Conservation (phyloP, 306 rosid genomes). For the Canavalia gladiata region DNA sequence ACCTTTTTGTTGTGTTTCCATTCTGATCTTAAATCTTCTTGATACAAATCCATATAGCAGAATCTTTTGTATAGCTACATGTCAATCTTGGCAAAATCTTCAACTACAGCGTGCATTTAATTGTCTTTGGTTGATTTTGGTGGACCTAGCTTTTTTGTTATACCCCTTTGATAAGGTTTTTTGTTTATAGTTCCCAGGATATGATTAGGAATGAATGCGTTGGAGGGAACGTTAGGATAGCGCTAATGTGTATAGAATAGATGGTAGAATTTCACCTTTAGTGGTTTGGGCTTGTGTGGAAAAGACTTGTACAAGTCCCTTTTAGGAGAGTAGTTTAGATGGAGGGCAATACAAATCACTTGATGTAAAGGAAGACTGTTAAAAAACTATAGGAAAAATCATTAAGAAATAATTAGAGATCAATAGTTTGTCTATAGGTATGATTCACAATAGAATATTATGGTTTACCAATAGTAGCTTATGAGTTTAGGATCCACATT, state of each 20-base stretch:
- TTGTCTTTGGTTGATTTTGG: conserved; percentile 19
- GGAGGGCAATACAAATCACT: not conserved
- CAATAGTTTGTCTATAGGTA: not conserved
- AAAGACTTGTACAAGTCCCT: not conserved
- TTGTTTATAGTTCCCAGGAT: not conserved
- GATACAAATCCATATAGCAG: conserved; percentile 5
- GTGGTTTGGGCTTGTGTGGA: not conserved
- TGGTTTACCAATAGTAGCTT: no score
- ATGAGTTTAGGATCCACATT: no score
- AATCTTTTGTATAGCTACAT: not conserved
- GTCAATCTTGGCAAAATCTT: conserved; percentile 22
- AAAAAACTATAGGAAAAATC: not conserved
- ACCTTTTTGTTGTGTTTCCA: conserved; percentile 18
- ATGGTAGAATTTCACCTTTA: not conserved
- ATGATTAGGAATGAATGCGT: not conserved
- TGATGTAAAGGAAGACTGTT: not conserved
- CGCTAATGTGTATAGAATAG: not conserved
- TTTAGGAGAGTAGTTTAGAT: not conserved
- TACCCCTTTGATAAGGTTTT: not conserved
- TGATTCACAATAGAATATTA: not conserved
- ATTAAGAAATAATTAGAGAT: not conserved
- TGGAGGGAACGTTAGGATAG: not conserved
- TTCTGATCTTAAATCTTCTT: not conserved
- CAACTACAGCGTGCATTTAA: conserved; percentile 12
- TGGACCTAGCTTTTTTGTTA: not conserved